Base-by-base conservation (phyloP, 179 eudicot species). In the Actinidia arguta region DNA sequence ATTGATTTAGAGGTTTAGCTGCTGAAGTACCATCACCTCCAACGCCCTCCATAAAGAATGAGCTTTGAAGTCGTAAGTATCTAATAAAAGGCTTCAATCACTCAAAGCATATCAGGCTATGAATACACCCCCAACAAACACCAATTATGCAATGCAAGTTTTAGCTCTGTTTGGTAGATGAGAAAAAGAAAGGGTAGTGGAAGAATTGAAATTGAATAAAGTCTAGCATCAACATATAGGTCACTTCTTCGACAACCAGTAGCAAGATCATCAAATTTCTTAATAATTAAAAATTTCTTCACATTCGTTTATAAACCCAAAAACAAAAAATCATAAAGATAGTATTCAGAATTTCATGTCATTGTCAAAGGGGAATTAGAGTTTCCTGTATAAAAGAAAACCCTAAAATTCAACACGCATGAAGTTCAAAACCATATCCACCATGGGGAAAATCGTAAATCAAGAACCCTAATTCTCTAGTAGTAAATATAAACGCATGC, bases 11-110 rank as follows among this genome's bases (percentile, higher is more conserved):
- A 69, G 89, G 75, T 22, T 85, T 85, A 7, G 78, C 78, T 54
- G 85, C 86, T 78, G 88, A 56, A 63, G 83, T 58, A 85, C 85
- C 79, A 17, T 72, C 85, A 74, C 81, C 80, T 52, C 86, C 87
- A 78, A 76, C 61, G 52, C 81, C 83, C 84, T 86, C 89, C 89
- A 86, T 86, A 4, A 16, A 75, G 59, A 67, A 52, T 54, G n/a
- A 74, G 46, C 64, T 74, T 84, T 54, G 68, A 42, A 70, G 52
- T 66, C 82, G 87, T 79, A 44, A 58, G 46, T 12, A 36, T 62
- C 48, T 75, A 66, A 27, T 18, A n/a, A 16, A 54, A 56, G 52
- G 48, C 22, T 47, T 31, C 80, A 80, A 75, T 79, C 76, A 80
- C 84, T 55, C 63, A 78, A 77, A 44, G 64, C 17, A 48, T 31